phyloP scores from a whole-genome alignment of 73 alveolate genomes.

The Paramecium primaurelia region DNA sequence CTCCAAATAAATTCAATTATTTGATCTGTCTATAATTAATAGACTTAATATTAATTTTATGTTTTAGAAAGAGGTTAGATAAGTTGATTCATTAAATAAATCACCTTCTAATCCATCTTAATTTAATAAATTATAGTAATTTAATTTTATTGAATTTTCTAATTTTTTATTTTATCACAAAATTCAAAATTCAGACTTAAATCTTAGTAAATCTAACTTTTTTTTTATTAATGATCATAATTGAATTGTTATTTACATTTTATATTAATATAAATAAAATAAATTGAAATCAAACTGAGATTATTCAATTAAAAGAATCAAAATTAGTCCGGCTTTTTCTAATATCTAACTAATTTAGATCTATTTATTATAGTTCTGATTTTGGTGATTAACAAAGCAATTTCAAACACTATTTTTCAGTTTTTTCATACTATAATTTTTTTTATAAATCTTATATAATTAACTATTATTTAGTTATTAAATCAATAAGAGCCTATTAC shows the following conservation, averaged over 20 bases:
- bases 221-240: too few species aligned
- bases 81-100: too few species aligned
- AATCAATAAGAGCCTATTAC: background rate
- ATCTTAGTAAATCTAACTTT: too few species aligned
- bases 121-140: too few species aligned
- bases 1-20: background rate
- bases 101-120: too few species aligned
- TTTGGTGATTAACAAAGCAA: background rate
- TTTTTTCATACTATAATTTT: background rate
- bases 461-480: background rate
- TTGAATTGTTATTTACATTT: too few species aligned
- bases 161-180: too few species aligned
- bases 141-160: too few species aligned
- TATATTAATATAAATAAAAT: too few species aligned
- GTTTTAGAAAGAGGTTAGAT: too few species aligned
- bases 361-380: background rate
- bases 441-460: background rate
- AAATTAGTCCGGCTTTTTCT: background rate
- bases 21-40: background rate
- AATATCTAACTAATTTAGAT: background rate
- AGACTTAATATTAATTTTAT: background rate
- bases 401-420: background rate
- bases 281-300: background rate
- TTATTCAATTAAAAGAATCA: background rate
- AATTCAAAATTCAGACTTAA: too few species aligned